Base-by-base conservation (phyloP, 768 basidiomycete species). In the Termitomyces sp. region DNA sequence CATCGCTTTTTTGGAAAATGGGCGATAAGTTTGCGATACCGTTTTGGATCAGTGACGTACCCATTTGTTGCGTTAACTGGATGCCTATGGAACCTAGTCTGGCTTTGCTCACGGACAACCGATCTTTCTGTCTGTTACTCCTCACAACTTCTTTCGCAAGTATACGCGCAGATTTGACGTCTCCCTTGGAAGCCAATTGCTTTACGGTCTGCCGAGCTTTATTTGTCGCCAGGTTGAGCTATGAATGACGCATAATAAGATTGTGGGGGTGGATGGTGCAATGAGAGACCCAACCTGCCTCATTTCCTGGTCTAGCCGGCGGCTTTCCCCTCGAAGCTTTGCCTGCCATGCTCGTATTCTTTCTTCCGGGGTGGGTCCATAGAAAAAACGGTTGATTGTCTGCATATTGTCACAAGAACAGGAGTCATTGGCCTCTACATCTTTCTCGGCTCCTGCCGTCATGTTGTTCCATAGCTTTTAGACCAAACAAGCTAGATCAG, bases 321-420 rank as follows among this genome's bases (percentile, higher is more conserved):
- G 84, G 69, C 87, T 82, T 73, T 98, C 93, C 59, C 83, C 75
- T 57, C 92, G 89, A 58, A 99, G 78, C 74, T 92, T 94, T 20
- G 81, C 68, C 73, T 98, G 95, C 97, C 97, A 99, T 75, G 84
- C 83, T 55, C 90, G 85, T 13, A 98, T 90, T 69, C 85, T 88
- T 78, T 99, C 97, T 75, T 98, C 95, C 24, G 96, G 90, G 0
- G 96, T 94, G 18, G 95, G 96, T 2, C 97, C 97, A 77, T 98
- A 98, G 49, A 99, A 76, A 73, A 96, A 95, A 45, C 94, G 87
- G 73, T 94, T 96, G 70, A 98, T 90, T 38, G 88, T 76, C 73
- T 94, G 91, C 91, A 94, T 93, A 53, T 52, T 65, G 44, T 35
- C 48, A 45, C 32, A 22, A 32, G 33, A 52, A 51, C 15, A 52